Percentiles rank a stretch among this genome's conserved stretches.
Conservation (phyloP, 2,329 filamentous ascomycete species). For the Colletotrichum nymphaeae region DNA sequence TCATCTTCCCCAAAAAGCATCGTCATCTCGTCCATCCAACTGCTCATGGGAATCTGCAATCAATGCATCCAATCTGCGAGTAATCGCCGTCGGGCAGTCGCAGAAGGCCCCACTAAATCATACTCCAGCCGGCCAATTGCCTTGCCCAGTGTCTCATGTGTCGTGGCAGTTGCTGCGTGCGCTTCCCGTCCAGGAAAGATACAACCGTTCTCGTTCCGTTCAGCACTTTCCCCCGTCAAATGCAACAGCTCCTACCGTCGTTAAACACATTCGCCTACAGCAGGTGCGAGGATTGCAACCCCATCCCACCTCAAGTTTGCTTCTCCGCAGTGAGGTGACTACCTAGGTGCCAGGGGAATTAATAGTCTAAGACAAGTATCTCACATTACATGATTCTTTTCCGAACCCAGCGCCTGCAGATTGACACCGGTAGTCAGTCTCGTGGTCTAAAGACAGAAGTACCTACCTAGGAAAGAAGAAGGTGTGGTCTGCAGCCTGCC, state of each 20-base stretch:
- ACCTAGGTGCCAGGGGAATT: not conserved
- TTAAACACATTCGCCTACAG: not conserved
- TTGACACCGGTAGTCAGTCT: not conserved
- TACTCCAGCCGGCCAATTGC: not conserved
- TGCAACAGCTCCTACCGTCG: not conserved
- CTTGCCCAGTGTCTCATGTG: not conserved
- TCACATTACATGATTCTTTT: not conserved
- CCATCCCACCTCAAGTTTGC: not conserved
- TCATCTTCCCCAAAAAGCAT: not conserved
- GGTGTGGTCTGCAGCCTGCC: not conserved
- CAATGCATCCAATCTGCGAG: slow-evolving; percentile 16
- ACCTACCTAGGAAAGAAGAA: not conserved
- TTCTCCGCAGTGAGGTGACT: not conserved
- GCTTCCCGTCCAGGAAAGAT: not conserved
- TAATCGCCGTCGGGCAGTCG: slow-evolving; percentile 18
- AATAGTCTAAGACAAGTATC: not conserved
- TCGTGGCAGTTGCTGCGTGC: not conserved
- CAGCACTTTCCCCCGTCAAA: not conserved
- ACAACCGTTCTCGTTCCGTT: not conserved
- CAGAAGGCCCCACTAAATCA: slow-evolving; percentile 1
- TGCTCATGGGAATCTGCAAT: slow-evolving; percentile 3
- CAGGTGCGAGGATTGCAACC: not conserved
- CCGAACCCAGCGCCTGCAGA: not conserved
- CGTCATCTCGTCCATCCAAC: slow-evolving; percentile 12
- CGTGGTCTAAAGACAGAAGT: no score